These are phyloP conservation scores for Elsinoe fawcettii DNA, from an alignment of 2,329 filamentous ascomycete species.

Conservation along the genomic window DNA sequence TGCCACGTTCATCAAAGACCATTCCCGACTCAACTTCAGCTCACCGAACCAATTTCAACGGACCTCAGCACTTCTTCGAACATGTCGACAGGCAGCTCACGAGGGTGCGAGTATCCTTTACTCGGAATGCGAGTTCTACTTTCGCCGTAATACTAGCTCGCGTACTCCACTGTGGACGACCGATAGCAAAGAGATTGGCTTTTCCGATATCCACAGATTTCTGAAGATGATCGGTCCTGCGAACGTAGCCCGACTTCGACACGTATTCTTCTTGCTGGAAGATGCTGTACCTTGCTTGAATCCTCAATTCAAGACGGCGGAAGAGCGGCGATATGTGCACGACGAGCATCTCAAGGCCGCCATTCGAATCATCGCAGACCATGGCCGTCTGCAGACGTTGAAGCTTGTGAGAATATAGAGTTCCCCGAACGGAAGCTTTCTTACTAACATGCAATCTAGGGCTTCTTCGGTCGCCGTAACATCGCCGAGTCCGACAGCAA, in stretches of 20 bases:
- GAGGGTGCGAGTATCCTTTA: constrained; percentile 44
- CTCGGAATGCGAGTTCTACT: constrained; percentile 42
- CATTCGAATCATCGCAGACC: constrained; percentile 36
- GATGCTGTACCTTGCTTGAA: constrained; percentile 39
- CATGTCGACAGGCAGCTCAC: constrained; percentile 37
- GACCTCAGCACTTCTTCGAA: constrained; percentile 40
- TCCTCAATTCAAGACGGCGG: constrained; percentile 31
- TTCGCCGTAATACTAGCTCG: constrained; percentile 32
- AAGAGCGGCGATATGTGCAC: constrained; percentile 42
- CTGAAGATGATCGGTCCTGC: constrained; percentile 41
- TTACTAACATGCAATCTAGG: neutral
- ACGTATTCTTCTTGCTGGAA: constrained; percentile 38
- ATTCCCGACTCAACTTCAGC: constrained; percentile 30
- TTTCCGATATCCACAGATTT: constrained; percentile 36
- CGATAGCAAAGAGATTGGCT: constrained; percentile 40
- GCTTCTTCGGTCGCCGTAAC: constrained; percentile 11
- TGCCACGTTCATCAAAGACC: constrained; percentile 32
- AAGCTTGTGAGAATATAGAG: constrained; percentile 23
- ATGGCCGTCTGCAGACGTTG: constrained; percentile 37
- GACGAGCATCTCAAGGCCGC: constrained; percentile 41
- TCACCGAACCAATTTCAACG: constrained; percentile 32
- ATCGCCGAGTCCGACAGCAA: constrained; percentile 32
- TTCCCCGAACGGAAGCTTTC: neutral
- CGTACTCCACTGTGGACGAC: constrained; percentile 30
- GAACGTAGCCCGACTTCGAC: constrained; percentile 41